A percentile compares a stretch with the other conserved stretches of the same genome.
These are phyloP conservation scores for Blastobotrys persicus DNA, from an alignment of 1,139 yeast species.

Conservation along the genomic window DNA sequence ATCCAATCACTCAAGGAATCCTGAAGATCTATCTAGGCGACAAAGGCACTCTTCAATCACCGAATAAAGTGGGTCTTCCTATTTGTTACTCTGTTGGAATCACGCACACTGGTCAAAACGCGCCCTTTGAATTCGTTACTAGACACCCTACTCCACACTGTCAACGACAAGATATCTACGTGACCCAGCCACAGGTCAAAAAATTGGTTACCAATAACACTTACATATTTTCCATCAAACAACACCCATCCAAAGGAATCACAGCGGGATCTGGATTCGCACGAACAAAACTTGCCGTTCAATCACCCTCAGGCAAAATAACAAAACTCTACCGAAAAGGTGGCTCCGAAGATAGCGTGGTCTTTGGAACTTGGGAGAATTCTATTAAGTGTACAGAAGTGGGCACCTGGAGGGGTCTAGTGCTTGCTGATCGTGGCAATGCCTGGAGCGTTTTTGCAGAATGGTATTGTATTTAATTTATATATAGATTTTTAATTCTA, in stretches of 20 bases:
- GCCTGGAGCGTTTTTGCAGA: slow-evolving; percentile 92
- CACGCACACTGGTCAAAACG: slow-evolving; percentile 66
- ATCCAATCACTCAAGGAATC: slow-evolving; percentile 62
- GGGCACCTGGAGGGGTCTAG: slow-evolving; percentile 83
- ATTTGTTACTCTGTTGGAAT: slow-evolving; percentile 70
- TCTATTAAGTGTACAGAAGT: slow-evolving; percentile 61
- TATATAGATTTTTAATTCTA: slow-evolving; percentile 4
- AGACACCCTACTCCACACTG: slow-evolving; percentile 71
- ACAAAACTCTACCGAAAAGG: slow-evolving; percentile 56
- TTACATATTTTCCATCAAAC: slow-evolving; percentile 62
- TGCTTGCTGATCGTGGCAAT: slow-evolving; percentile 71
- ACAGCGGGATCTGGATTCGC: slow-evolving; percentile 42
- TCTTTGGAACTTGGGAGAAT: slow-evolving; percentile 54
- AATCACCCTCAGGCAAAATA: slow-evolving; percentile 81
- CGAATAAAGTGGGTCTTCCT: slow-evolving; percentile 47
- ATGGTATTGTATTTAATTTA: slow-evolving; percentile 61
- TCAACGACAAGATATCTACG: slow-evolving; percentile 70
- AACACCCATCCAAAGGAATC: slow-evolving; percentile 61
- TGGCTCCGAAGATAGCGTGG: slow-evolving; percentile 30
- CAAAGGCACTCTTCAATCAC: slow-evolving; percentile 58
- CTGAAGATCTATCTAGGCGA: slow-evolving; percentile 73
- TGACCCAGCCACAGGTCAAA: slow-evolving; percentile 79
- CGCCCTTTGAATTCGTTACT: slow-evolving; percentile 61
- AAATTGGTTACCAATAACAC: slow-evolving; percentile 55
- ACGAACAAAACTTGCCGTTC: slow-evolving; percentile 61